phyloP scores from a whole-genome alignment of 169 alveolate genomes.

The Plasmodium fragile region DNA sequence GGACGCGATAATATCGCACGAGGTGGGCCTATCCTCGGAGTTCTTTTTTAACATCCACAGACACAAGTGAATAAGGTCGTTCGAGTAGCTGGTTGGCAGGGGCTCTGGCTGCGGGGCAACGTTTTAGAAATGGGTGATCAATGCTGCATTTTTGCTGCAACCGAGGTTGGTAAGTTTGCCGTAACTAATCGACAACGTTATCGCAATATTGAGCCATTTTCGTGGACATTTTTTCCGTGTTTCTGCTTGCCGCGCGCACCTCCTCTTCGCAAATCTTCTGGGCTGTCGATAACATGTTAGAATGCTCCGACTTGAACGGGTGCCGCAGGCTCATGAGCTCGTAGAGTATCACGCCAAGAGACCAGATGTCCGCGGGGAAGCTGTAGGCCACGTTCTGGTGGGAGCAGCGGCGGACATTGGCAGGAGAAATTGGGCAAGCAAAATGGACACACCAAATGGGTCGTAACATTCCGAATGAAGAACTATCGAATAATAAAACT shows the following conservation, averaged over 20 bases:
- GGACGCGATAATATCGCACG: constrained; percentile 56
- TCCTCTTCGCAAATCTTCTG: constrained; percentile 76
- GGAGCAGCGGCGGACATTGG: neutral
- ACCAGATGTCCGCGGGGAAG: constrained; percentile 77
- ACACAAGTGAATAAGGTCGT: constrained; percentile 56
- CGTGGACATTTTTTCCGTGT: neutral
- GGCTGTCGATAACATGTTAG: constrained; percentile 51
- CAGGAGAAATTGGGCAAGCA: neutral
- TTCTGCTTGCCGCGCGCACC: neutral
- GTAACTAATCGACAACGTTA: neutral
- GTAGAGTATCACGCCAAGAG: constrained; percentile 72
- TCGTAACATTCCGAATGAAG: neutral
- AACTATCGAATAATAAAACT: neutral
- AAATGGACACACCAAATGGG: neutral
- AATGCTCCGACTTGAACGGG: constrained; percentile 72
- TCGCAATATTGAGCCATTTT: neutral
- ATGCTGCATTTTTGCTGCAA: neutral
- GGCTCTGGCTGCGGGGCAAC: constrained; percentile 59
- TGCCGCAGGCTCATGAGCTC: constrained; percentile 70
- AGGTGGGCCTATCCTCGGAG: constrained; percentile 61
- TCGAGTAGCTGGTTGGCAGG: constrained; percentile 51
- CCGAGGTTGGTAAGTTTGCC: neutral
- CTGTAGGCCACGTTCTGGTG: constrained; percentile 64
- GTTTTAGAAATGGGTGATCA: neutral
- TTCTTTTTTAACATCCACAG: constrained; percentile 69